Evolutionary conservation across 352 stramenopile genomes (phyloP).

Genomic region (Chrysophaeum taylorii): DNA sequence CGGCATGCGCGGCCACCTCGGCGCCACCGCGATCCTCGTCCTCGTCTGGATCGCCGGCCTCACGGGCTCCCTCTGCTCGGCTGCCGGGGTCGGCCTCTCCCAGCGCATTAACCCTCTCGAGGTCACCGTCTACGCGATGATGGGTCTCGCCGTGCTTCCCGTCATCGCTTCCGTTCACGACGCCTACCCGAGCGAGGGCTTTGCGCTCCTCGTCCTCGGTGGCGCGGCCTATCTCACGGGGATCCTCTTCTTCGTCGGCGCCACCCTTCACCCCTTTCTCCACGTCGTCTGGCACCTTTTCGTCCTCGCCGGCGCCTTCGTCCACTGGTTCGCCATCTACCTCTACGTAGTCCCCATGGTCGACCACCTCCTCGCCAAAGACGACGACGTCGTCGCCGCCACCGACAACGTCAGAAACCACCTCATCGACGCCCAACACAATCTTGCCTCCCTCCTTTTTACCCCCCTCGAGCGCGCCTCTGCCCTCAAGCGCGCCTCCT

Average conservation of each 20-base stretch:
- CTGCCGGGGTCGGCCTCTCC: background rate
- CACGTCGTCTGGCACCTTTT: constrained; percentile 8
- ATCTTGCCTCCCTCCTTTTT: no score
- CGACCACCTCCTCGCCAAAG: no score
- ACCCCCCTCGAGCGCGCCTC: no score
- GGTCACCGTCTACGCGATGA: background rate
- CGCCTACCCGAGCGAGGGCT: background rate
- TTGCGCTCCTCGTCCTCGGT: constrained; percentile 4
- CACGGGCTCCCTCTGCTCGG: background rate
- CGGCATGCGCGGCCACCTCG: constrained; percentile 34
- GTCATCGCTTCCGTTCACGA: background rate
- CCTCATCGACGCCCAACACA: no score
- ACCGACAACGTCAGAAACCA: no score
- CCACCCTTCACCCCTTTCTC: background rate
- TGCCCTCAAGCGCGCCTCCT: no score
- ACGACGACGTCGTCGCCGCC: no score
- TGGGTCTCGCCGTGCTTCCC: background rate
- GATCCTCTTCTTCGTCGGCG: constrained; percentile 2
- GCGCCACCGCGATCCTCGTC: background rate
- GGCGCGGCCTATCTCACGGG: constrained; percentile 11
- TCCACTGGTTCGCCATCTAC: background rate
- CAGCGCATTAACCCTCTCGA: background rate
- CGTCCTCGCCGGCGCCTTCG: background rate
- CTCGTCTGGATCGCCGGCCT: background rate
- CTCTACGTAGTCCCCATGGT: background rate